A percentile compares a stretch with the other conserved stretches of the same genome.
phyloP scores from a whole-genome alignment of 306 rosid species.

The Quercus bicolor region DNA sequence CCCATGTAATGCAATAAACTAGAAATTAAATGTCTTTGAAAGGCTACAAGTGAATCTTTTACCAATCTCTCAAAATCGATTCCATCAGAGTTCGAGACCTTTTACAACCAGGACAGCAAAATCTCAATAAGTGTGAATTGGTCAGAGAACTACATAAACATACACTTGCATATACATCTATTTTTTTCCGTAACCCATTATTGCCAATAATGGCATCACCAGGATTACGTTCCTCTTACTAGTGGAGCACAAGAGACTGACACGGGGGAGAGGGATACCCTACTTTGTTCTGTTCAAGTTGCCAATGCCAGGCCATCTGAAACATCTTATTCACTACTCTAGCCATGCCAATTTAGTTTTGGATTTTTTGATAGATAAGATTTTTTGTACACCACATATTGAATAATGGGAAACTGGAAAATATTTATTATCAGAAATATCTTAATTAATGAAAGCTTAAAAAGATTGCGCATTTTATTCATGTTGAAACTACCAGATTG shows the following conservation, averaged over 20 bases:
- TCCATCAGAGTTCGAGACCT: background rate
- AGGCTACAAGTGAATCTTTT: background rate
- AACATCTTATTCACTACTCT: background rate
- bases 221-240: background rate
- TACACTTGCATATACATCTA: background rate
- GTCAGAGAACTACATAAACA: background rate
- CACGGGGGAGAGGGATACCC: too few relatives aligned
- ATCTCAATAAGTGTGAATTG: too few relatives aligned
- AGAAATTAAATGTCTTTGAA: too few relatives aligned
- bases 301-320: background rate
- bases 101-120: too few relatives aligned
- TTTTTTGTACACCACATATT: background rate
- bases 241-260: background rate
- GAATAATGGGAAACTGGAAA: background rate
- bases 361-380: background rate
- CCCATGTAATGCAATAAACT: too few relatives aligned
- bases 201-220: background rate
- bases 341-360: background rate
- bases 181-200: background rate
- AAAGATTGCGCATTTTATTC: background rate
- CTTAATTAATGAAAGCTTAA: background rate
- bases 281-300: too few relatives aligned
- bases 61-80: background rate
- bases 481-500: background rate
- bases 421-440: background rate